Evolutionary conservation across 176 grass and related monocot genomes (phyloP), one percentile per base, ranked within the genome.

Genomic region (Areca catechu): DNA sequence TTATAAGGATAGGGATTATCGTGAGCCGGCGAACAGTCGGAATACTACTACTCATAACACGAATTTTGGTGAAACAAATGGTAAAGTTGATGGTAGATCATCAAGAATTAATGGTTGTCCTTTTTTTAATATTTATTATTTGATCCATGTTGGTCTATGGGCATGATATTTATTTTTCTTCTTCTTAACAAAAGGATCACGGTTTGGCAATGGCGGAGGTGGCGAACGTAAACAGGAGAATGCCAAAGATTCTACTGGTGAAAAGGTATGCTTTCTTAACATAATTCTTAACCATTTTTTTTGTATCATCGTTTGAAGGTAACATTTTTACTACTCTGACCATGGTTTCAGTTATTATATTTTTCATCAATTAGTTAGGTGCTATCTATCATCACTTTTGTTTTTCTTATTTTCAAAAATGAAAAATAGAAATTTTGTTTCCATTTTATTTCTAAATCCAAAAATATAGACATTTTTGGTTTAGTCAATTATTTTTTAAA

Each of bases 1-100:
- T 1, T 55, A 55, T 19, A 54, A 72, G 14, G 70, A 72, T 34
- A 49, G 30, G 15, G 20, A 53, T 22, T 54, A 20, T 21, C 60
- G 21, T 24, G 50, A 37, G 23, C 0, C 56, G 16, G 16, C n/a
- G 4, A 30, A 37, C 27, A 30, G 57, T 17, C 29, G 15, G 43
- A 27, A 16, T 51, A 58, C 21, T 7, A 48, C 10, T 15, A 19
- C 4, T 16, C 20, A 50, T 6, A 50, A 59, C 22, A 59, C 20
- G 12, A 22, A 4, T 28, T 50, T 20, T 14, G 55, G 22, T 28
- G 55, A 19, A 51, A 17, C 34, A 24, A 58, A 50, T 17, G 55
- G 49, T 54, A 47, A 21, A 62, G 15, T 19, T 24, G 23, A 16
- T 49, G n/a, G 61, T 5, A 12, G 34, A 10, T 37, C 34, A 37